Evolutionary conservation across 768 basidiomycete genomes (phyloP).

Genomic region (Paxillus involutus): DNA sequence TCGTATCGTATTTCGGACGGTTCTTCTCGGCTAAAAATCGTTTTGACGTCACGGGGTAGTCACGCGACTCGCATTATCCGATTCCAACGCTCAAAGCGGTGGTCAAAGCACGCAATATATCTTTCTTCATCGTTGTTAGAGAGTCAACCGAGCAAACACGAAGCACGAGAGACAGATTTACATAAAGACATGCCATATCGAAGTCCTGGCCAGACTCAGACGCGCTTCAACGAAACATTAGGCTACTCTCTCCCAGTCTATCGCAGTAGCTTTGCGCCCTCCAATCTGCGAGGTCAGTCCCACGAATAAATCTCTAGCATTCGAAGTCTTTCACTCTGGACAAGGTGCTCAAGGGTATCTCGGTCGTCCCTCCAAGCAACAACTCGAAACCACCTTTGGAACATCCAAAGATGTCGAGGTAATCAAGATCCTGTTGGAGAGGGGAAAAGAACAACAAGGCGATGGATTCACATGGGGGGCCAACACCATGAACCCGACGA

Average conservation of each 20-base stretch:
- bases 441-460: slow-evolving; percentile 57
- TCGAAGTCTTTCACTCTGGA: slow-evolving; percentile 63
- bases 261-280: slow-evolving; percentile 3
- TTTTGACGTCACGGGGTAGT: slow-evolving; percentile 9
- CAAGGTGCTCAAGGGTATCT: slow-evolving; percentile 82
- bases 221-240: too few relatives aligned
- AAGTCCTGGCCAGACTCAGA: too few relatives aligned
- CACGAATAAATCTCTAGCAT: slow-evolving; percentile 45
- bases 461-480: slow-evolving; percentile 41
- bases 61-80: slow-evolving; percentile 26
- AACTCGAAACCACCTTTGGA: slow-evolving; percentile 73
- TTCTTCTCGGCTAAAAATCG: slow-evolving; percentile 8
- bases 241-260: slow-evolving; percentile 27
- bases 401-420: slow-evolving; percentile 67
- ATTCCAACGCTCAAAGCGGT: neutral
- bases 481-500: slow-evolving; percentile 17
- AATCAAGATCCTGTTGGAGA: slow-evolving; percentile 54
- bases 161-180: neutral
- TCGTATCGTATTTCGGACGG: slow-evolving; percentile 8
- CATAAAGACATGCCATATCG: neutral
- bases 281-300: slow-evolving; percentile 18
- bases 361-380: slow-evolving; percentile 75
- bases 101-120: too few relatives aligned
- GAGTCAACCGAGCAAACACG: neutral
- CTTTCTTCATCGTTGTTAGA: too few relatives aligned